A percentile compares a stretch with the other conserved stretches of the same genome.
Evolutionary conservation across 495 filamentous ascomycete genomes (phyloP).

Genomic region (Aspergillus leporis): DNA sequence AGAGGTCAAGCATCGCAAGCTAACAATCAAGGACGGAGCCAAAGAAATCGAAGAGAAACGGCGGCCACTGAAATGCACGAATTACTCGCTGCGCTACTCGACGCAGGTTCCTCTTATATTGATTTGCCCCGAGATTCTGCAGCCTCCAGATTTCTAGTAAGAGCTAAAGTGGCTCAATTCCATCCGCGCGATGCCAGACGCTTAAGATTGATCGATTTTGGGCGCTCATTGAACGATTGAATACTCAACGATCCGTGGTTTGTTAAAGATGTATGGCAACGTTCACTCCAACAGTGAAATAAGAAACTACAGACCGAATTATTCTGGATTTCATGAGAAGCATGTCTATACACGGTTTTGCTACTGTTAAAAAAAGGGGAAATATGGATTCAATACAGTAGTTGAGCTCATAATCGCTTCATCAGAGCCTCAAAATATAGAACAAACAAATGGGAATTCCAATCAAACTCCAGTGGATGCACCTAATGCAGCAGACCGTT

Average conservation of each 20-base stretch:
- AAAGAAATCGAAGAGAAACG: slow-evolving; percentile 59
- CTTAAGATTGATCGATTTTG: slow-evolving; percentile 82
- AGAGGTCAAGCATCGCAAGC: slow-evolving; percentile 39
- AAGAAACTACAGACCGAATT: not conserved
- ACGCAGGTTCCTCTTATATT: slow-evolving; percentile 66
- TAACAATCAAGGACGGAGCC: slow-evolving; percentile 26
- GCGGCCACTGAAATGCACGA: slow-evolving; percentile 67
- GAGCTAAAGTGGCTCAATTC: slow-evolving; percentile 82
- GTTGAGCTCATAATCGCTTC: not conserved
- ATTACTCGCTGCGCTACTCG: slow-evolving; percentile 64
- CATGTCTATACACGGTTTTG: not conserved
- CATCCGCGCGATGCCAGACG: slow-evolving; percentile 78
- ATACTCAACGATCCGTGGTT: not conserved
- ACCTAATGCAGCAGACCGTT: slow-evolving; percentile 8
- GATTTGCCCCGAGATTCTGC: slow-evolving; percentile 74
- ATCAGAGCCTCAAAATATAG: not conserved
- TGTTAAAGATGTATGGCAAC: not conserved
- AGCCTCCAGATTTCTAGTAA: slow-evolving; percentile 76
- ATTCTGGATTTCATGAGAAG: not conserved
- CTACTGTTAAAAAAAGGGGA: not conserved
- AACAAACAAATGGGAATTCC: not conserved
- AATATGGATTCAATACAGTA: not conserved
- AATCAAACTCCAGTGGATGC: slow-evolving; percentile 22
- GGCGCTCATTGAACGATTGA: slow-evolving; percentile 69
- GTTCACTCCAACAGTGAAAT: too few species aligned